Evolutionary conservation across 108 stramenopile species (phyloP).

Genomic region (Cyclotella baltica): DNA sequence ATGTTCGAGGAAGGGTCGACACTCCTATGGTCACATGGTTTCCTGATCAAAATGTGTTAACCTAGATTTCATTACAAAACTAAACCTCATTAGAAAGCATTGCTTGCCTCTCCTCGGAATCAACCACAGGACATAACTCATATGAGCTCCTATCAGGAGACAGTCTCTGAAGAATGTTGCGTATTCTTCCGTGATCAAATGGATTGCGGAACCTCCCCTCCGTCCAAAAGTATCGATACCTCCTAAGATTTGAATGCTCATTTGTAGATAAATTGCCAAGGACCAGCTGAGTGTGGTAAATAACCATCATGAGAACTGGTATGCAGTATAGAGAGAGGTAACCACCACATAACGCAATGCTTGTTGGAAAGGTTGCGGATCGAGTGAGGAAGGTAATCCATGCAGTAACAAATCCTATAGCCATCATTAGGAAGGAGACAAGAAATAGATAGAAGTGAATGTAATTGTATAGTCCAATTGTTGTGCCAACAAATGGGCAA

Average conservation of each 20-base stretch:
- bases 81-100: constrained; percentile 20
- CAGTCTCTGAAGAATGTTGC: constrained; percentile 54
- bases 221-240: constrained; percentile 86
- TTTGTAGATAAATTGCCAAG: constrained; percentile 93
- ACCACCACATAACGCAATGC: constrained; percentile 56
- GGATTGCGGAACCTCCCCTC: constrained; percentile 82
- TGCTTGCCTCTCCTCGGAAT: constrained; percentile 8
- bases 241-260: constrained; percentile 84
- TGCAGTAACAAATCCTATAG: constrained; percentile 57
- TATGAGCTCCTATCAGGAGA: constrained; percentile 49
- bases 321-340: constrained; percentile 74
- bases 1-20: no score
- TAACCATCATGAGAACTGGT: constrained; percentile 59
- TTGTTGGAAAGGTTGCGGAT: constrained; percentile 32
- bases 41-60: background rate
- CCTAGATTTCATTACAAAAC: background rate
- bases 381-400: constrained; percentile 61
- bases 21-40: background rate
- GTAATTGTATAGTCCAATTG: constrained; percentile 96
- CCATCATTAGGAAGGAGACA: constrained; percentile 59
- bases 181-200: constrained; percentile 77
- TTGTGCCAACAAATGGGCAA: constrained; percentile 97
- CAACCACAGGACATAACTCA: constrained; percentile 11
- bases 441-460: constrained; percentile 91
- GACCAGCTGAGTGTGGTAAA: constrained; percentile 92